Percentiles rank a stretch among this genome's conserved stretches.
Conservation (phyloP, 768 basidiomycete species). For the Mycena kentingensis region DNA sequence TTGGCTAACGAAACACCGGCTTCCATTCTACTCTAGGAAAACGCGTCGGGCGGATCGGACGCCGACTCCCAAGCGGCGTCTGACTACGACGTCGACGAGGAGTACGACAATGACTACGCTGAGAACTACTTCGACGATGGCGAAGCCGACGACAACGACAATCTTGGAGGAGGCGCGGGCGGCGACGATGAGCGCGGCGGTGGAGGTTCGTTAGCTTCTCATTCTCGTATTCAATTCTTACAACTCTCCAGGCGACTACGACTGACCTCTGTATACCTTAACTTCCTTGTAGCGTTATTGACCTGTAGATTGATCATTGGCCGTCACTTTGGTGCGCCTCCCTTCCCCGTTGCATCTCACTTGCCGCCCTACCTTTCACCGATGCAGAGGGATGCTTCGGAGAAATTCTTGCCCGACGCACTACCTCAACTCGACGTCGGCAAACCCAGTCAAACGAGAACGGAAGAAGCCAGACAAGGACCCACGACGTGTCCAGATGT, state of each 20-base stretch:
- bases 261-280: conserved; percentile 10
- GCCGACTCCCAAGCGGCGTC: conserved; percentile 64
- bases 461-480: too few species aligned
- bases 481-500: too few species aligned
- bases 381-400: not conserved
- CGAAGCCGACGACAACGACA: conserved; percentile 79
- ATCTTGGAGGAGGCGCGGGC: conserved; percentile 70
- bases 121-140: conserved; percentile 92
- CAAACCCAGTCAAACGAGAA: not conserved
- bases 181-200: conserved; percentile 68
- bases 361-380: not conserved
- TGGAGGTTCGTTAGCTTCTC: conserved; percentile 18
- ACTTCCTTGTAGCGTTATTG: conserved; percentile 4
- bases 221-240: not conserved
- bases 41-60: conserved; percentile 71
- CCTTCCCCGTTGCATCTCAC: not conserved
- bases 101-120: conserved; percentile 89
- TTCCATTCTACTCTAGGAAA: conserved; percentile 46
- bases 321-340: not conserved
- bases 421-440: not conserved
- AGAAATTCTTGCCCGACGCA: not conserved
- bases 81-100: conserved; percentile 88
- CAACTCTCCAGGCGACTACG: conserved; percentile 16
- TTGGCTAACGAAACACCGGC: not conserved
- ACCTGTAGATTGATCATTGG: not conserved